Base-by-base conservation (phyloP, 192 early-diverging fungal genomes). In the Backusella tarrabulga region DNA sequence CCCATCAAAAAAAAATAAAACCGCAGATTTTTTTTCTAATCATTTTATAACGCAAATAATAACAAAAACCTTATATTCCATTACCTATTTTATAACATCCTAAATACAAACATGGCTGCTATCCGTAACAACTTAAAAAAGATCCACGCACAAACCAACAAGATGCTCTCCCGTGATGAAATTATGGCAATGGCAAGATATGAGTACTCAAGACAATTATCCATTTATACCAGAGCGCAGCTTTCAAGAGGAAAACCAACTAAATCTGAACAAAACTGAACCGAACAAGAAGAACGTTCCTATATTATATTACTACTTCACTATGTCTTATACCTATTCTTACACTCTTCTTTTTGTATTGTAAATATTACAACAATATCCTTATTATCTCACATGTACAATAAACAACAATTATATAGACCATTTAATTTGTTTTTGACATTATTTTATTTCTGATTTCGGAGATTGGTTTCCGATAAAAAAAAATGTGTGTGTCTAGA, bases 121-220 rank as follows among this genome's bases (percentile, higher is more conserved):
- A 63, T 63, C 26, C 23, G 56, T 29, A 32, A 63, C 9, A 74
- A 74, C 19, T 34, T 34, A 12, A 73, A 44, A 36, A 63, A 56
- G 52, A 41, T 54, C 34, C 32, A 50, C 29, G 0, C 67, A 29
- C 41, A 68, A 36, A 5, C 35, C 21, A 56, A 23, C 68, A 68
- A 77, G 46, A 73, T 32, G 34, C 23, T 77, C 12, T 71, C 41
- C 6, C 44, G 77, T 38, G 77, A 79, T 38, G 67, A 68, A 32
- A 56, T 79, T 6, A 63, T 79, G n/a, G 73, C 42, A 54, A 56
- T 79, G 77, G 77, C 77, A 3, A 54, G 68, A 70, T 50, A 74
- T 52, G 77, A 79, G 73, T 79, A 79, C 50, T 67, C 77, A 34
- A 74, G 79, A 23, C 79, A 76, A 72, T 41, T 72, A 32, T 35